Base-by-base conservation (phyloP, 768 basidiomycete species). In the Macrolepiota dolichaula region DNA sequence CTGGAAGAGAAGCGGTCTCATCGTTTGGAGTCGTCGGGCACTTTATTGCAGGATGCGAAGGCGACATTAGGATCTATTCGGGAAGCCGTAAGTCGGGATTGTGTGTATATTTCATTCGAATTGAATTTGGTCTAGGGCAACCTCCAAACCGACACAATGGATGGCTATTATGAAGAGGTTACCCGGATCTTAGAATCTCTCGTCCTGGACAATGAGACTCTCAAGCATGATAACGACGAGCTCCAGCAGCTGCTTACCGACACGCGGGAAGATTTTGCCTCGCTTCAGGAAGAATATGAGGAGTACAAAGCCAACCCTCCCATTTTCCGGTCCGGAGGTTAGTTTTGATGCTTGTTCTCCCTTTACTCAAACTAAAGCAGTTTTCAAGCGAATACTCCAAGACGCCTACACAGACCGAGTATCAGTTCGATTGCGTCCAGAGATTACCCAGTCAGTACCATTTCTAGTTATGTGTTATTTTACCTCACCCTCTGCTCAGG, bases 171-270 rank as follows among this genome's bases (percentile, higher is more conserved):
- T 56, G 72, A 81, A 15, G 89, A 91, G 66, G 74, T 92, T 17
- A 85, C 80, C 36, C 76, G 79, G 57, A 85, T 94, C 12, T 75
- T 97, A 13, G 92, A 94, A 70, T 85, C 88, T n/a, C 78, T 96
- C 32, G 93, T 95, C 7, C 84, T 86, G 36, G 91, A 92, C 67
- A 96, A 94, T 66, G 91, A 95, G 65, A 79, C 80, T 25, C 74
- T 96, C 55, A 92, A 91, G 71, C 85, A 84, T 19, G 92, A 94
- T 67, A 93, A 91, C 61, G 80, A 83, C 6, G 92, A 96, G 68
- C 73, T 96, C 51, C 88, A 91, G 61, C 82, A 81, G 51, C 72
- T 94, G 9, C 77, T 98, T 6, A 73, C 82, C 1, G 90, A 93
- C 53, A 81, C 90, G 1, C 82, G 92, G 27, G 93, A 96, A 68